Percentiles rank a stretch among this genome's conserved stretches.
Evolutionary conservation across 2,329 filamentous ascomycete genomes (phyloP).

Genomic region (Akanthomyces muscarius): DNA sequence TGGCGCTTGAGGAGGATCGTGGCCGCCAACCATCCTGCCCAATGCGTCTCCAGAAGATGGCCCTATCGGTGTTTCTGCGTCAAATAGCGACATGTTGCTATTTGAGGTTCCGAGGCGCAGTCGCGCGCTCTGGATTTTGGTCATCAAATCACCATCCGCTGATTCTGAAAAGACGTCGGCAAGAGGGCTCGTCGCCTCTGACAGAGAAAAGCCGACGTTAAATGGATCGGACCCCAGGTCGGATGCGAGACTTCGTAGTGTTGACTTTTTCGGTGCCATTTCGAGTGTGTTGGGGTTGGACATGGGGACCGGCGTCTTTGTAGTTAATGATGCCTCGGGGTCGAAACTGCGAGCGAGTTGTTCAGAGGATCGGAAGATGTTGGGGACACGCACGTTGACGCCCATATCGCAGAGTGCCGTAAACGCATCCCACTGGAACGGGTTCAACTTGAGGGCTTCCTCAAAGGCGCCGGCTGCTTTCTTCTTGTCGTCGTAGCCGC

Average conservation of each 20-base stretch:
- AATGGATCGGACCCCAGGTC: constrained; percentile 48
- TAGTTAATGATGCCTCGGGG: constrained; percentile 31
- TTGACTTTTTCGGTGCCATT: constrained; percentile 38
- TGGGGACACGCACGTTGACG: constrained; percentile 72
- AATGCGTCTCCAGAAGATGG: constrained; percentile 22
- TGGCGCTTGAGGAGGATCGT: constrained; percentile 51
- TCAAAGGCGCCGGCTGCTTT: constrained; percentile 85
- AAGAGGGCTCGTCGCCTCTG: constrained; percentile 41
- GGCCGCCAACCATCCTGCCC: constrained; percentile 23
- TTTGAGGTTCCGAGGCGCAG: constrained; percentile 40
- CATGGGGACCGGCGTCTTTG: constrained; percentile 31
- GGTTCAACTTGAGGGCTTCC: constrained; percentile 82
- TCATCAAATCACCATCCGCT: constrained; percentile 52
- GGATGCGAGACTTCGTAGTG: constrained; percentile 34
- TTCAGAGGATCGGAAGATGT: constrained; percentile 77
- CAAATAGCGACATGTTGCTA: constrained; percentile 39
- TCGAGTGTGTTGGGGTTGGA: constrained; percentile 34
- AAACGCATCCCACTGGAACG: constrained; percentile 98
- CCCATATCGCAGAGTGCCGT: constrained; percentile 83
- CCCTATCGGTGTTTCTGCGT: constrained; percentile 58
- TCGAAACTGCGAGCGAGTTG: constrained; percentile 46
- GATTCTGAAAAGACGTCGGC: constrained; percentile 39
- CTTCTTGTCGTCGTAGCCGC: constrained; percentile 74
- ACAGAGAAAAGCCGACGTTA: constrained; percentile 39
- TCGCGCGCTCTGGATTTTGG: constrained; percentile 50